Evolutionary conservation across 768 basidiomycete species (phyloP).

Genomic region (Cystofilobasidium macerans): DNA sequence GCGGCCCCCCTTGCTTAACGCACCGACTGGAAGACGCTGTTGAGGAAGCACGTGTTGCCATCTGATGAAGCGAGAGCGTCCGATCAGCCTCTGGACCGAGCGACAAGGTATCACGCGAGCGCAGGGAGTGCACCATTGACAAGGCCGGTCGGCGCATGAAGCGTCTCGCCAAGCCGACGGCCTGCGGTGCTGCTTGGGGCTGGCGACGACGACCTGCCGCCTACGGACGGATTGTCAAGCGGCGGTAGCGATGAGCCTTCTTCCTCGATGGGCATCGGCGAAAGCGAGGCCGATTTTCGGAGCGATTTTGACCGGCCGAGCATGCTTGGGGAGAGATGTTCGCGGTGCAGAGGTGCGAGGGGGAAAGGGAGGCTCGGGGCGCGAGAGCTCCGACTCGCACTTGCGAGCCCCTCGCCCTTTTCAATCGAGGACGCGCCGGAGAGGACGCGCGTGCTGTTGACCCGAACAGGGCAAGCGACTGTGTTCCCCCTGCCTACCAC

Average conservation of each 20-base stretch:
- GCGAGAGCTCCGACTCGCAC: too few relatives aligned
- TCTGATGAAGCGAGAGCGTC: background rate
- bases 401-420: too few relatives aligned
- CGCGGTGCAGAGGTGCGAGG: background rate
- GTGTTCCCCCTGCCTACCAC: too few relatives aligned
- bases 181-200: background rate
- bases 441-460: too few relatives aligned
- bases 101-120: background rate
- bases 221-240: background rate
- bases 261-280: background rate
- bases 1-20: too few relatives aligned
- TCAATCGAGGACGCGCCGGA: too few relatives aligned
- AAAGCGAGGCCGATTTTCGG: background rate
- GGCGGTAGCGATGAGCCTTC: background rate
- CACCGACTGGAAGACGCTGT: slow-evolving; percentile 77
- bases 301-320: slow-evolving; percentile 15
- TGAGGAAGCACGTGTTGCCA: slow-evolving; percentile 79
- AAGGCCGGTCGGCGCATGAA: slow-evolving; percentile 9
- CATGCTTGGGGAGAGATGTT: background rate
- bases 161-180: background rate
- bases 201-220: background rate
- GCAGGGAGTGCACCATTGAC: background rate
- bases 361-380: too few relatives aligned
- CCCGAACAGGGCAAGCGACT: too few relatives aligned
- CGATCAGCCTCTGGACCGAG: background rate